Evolutionary conservation across 345 rosid species (phyloP).

Genomic region (Citrus australasica): DNA sequence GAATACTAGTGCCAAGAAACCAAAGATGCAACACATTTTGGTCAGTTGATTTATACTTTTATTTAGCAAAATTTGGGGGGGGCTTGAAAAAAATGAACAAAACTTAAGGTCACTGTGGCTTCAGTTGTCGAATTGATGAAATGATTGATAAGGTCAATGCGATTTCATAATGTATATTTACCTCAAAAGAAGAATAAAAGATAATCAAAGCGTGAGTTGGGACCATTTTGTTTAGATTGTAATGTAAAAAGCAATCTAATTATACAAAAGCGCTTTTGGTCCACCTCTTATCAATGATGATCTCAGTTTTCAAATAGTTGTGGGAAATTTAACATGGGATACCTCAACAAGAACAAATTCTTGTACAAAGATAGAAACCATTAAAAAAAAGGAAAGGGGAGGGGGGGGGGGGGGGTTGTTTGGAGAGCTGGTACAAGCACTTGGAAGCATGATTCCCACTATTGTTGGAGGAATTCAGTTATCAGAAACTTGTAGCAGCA

Average conservation of each 20-base stretch:
- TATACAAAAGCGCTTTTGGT: not conserved
- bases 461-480: not conserved
- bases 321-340: not conserved
- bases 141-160: not conserved
- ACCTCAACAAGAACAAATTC: not conserved
- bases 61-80: not conserved
- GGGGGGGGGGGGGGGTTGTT: too few relatives aligned
- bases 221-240: not conserved
- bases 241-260: not conserved
- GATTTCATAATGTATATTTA: not conserved
- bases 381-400: too few relatives aligned
- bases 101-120: not conserved
- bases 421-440: not conserved
- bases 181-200: not conserved
- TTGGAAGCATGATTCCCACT: not conserved
- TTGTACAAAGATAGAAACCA: not conserved
- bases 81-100: not conserved
- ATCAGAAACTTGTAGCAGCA: constrained; percentile 22
- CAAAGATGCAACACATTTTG: not conserved
- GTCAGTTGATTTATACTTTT: not conserved
- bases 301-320: not conserved
- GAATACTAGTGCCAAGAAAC: not conserved
- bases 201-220: not conserved
- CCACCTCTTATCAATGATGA: not conserved
- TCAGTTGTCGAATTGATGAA: not conserved